phyloP scores from a whole-genome alignment of 179 eudicot genomes.

The Beta corolliflora region DNA sequence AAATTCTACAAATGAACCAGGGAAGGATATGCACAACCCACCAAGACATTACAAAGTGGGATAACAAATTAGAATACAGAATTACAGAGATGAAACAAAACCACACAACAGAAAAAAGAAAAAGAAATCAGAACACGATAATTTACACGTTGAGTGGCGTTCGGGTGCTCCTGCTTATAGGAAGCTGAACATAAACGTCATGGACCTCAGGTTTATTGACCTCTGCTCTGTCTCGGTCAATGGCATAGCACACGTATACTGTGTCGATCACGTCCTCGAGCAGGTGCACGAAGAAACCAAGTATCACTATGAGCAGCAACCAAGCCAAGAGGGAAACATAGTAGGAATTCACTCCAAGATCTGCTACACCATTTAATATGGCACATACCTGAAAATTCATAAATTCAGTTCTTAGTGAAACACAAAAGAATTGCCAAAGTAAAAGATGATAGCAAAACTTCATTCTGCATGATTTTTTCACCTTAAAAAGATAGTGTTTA shows the following conservation, averaged over 20 bases:
- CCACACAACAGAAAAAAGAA: not conserved
- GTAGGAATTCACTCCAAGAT: conserved; percentile 70
- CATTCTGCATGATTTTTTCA: not conserved
- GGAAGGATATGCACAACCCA: conserved; percentile 40
- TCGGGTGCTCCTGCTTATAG: conserved; percentile 69
- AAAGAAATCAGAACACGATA: not conserved
- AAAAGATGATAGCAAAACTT: not conserved
- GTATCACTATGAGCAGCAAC: conserved; percentile 62
- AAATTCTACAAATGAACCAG: conserved; percentile 31
- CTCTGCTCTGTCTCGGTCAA: conserved; percentile 89
- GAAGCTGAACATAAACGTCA: conserved; percentile 91
- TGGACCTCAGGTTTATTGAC: conserved; percentile 87
- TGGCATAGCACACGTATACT: conserved; percentile 87
- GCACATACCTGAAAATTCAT: conserved; percentile 63
- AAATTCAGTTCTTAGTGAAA: not conserved
- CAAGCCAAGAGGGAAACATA: conserved; percentile 62
- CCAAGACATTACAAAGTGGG: conserved; percentile 31
- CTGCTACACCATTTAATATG: conserved; percentile 53
- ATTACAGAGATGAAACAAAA: conserved; percentile 20
- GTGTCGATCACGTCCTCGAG: conserved; percentile 90
- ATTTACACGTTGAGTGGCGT: conserved; percentile 52
- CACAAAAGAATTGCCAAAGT: not conserved
- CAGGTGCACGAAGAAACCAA: conserved; percentile 73
- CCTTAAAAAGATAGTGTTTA: too few relatives aligned
- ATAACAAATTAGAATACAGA: conserved; percentile 28